Evolutionary conservation across 116 monocot species (phyloP).

Genomic region (Iris pallida): DNA sequence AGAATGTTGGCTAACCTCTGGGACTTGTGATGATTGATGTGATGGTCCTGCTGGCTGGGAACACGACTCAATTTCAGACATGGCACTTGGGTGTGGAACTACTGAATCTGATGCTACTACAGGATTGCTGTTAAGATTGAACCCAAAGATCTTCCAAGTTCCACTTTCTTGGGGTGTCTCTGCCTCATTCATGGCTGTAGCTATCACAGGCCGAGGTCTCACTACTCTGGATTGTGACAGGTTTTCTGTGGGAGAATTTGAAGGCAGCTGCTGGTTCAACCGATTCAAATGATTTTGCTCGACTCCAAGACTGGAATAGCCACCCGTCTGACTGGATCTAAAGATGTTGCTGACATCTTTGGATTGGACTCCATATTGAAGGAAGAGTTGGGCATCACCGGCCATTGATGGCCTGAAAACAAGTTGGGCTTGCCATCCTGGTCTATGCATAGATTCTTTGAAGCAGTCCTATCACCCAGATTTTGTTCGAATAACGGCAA

Average conservation of each 20-base stretch:
- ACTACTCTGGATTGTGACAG: constrained; percentile 6
- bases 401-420: constrained; percentile 36
- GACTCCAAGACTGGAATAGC: constrained; percentile 13
- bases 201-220: constrained; percentile 30
- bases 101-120: constrained; percentile 12
- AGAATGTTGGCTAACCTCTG: constrained; percentile 26
- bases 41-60: constrained; percentile 7
- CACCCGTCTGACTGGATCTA: constrained; percentile 15
- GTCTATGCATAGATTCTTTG: constrained; percentile 28
- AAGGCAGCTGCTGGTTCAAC: constrained; percentile 16
- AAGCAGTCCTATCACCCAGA: constrained; percentile 10
- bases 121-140: constrained; percentile 47
- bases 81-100: constrained; percentile 8
- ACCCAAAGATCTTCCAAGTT: constrained; percentile 75
- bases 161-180: constrained; percentile 28
- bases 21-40: constrained; percentile 11
- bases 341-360: constrained; percentile 14
- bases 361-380: constrained; percentile 22
- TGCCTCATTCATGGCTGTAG: constrained; percentile 18
- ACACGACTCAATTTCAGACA: constrained; percentile 19
- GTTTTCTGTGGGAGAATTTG: constrained; percentile 15
- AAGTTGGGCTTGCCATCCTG: constrained; percentile 26
- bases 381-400: constrained; percentile 26
- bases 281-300: constrained; percentile 30
- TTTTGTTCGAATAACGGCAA: constrained; percentile 28